These are phyloP conservation scores for Cladosporium cucumerinum DNA, from an alignment of 2,329 filamentous ascomycete species.

Conservation along the genomic window DNA sequence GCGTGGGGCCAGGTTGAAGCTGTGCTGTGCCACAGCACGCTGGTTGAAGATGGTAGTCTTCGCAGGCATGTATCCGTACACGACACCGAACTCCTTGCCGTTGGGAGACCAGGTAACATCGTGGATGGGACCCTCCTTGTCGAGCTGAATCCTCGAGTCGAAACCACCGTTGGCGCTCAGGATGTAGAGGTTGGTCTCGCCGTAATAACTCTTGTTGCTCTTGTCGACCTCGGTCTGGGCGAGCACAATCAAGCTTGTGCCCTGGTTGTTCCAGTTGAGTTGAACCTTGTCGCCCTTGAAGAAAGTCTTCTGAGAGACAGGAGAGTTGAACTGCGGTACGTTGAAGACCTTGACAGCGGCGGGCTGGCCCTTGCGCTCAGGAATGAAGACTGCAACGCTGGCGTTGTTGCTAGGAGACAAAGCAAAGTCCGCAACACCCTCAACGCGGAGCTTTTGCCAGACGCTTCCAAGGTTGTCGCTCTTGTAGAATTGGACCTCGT, in stretches of 20 bases:
- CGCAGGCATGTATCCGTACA: constrained; percentile 98
- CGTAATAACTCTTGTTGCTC: constrained; percentile 98
- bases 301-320: constrained; percentile 96
- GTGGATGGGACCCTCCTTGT: constrained; percentile 97
- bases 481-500: constrained; percentile 96
- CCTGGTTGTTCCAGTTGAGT: constrained; percentile 93
- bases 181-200: constrained; percentile 94
- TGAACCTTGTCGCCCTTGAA: constrained; percentile 99
- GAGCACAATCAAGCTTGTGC: constrained; percentile 87
- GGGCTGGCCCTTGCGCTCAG: constrained; percentile 89
- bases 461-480: constrained; percentile 74
- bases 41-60: constrained; percentile 98
- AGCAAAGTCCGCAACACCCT: constrained; percentile 86
- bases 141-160: constrained; percentile 75
- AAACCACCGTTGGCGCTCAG: constrained; percentile 88
- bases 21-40: constrained; percentile 76
- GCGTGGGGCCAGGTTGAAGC: constrained; percentile 79
- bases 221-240: constrained; percentile 98
- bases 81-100: constrained; percentile 94
- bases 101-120: constrained; percentile 98
- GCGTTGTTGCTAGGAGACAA: constrained; percentile 79
- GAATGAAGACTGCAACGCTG: constrained; percentile 89
- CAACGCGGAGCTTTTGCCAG: constrained; percentile 92
- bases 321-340: constrained; percentile 76
- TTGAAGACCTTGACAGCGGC: constrained; percentile 92